These are phyloP conservation scores for Phytomonas sp. DNA, from an alignment of 208 protist genomes.

Conservation along the genomic window DNA sequence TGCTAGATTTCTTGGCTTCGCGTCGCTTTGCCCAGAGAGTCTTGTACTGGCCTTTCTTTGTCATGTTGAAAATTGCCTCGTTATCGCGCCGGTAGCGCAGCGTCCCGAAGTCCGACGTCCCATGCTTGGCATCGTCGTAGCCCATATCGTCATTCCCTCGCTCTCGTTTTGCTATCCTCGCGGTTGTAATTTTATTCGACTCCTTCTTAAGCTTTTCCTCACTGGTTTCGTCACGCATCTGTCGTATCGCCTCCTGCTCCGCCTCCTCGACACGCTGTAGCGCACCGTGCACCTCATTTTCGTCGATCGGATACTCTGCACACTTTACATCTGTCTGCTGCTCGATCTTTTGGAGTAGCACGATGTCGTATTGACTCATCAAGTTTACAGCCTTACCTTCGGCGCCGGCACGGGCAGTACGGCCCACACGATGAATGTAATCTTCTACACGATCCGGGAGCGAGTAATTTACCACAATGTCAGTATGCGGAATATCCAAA, in stretches of 20 bases:
- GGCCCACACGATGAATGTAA: constrained; percentile 96
- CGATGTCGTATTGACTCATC: constrained; percentile 97
- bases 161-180: constrained; percentile 68
- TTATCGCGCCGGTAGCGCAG: constrained; percentile 83
- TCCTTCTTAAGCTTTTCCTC: constrained; percentile 76
- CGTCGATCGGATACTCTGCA: constrained; percentile 74
- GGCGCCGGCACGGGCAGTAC: constrained; percentile 93
- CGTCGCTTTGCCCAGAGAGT: constrained; percentile 79
- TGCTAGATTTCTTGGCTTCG: constrained; percentile 43
- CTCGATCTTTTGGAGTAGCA: constrained; percentile 98
- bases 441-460: constrained; percentile 95
- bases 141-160: constrained; percentile 66
- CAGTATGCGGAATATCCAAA: constrained; percentile 97
- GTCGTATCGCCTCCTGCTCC: constrained; percentile 79
- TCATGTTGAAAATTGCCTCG: constrained; percentile 87
- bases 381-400: constrained; percentile 90
- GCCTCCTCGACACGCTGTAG: constrained; percentile 89
- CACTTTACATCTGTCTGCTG: constrained; percentile 90
- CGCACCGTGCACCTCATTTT: constrained; percentile 62
- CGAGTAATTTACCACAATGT: constrained; percentile 97
- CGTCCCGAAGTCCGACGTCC: constrained; percentile 64
- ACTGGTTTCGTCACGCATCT: constrained; percentile 85
- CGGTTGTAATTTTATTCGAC: constrained; percentile 47
- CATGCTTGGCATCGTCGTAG: constrained; percentile 83
- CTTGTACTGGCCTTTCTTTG: constrained; percentile 80